A percentile compares a stretch with the other conserved stretches of the same genome.
Evolutionary conservation across 2,329 filamentous ascomycete genomes (phyloP).

Genomic region (Chaetomiaceae sp.): DNA sequence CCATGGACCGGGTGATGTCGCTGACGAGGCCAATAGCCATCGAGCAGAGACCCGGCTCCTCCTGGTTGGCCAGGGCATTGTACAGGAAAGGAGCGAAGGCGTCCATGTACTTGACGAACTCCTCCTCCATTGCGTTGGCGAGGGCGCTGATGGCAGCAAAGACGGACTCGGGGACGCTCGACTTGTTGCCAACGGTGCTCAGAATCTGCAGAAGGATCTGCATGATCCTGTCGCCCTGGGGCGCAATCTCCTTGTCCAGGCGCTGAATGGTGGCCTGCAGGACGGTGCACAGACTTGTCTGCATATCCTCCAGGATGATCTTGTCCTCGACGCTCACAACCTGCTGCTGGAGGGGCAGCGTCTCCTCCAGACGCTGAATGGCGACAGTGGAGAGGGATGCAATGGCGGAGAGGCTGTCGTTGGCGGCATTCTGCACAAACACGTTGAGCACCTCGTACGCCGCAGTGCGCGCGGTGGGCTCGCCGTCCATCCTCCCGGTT

Average conservation of each 20-base stretch:
- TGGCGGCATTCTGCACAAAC: constrained; percentile 86
- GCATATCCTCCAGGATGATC: constrained; percentile 94
- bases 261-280: constrained; percentile 87
- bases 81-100: constrained; percentile 88
- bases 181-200: constrained; percentile 72
- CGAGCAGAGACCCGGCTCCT: constrained; percentile 88
- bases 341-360: constrained; percentile 82
- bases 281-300: constrained; percentile 89
- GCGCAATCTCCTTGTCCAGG: constrained; percentile 83
- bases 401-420: constrained; percentile 76
- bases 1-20: constrained; percentile 89
- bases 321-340: constrained; percentile 96
- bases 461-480: constrained; percentile 87
- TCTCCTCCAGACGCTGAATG: constrained; percentile 85
- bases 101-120: constrained; percentile 97
- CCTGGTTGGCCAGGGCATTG: constrained; percentile 90
- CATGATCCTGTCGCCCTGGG: constrained; percentile 93
- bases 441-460: constrained; percentile 96
- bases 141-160: constrained; percentile 92
- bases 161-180: constrained; percentile 87
- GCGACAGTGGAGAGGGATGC: constrained; percentile 82
- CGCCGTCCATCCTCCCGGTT: constrained; percentile 75
- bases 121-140: constrained; percentile 83
- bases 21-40: constrained; percentile 97
- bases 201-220: constrained; percentile 78